These are phyloP conservation scores for Zygoascus ofunaensis DNA, from an alignment of 805 yeast genomes.

Conservation along the genomic window DNA sequence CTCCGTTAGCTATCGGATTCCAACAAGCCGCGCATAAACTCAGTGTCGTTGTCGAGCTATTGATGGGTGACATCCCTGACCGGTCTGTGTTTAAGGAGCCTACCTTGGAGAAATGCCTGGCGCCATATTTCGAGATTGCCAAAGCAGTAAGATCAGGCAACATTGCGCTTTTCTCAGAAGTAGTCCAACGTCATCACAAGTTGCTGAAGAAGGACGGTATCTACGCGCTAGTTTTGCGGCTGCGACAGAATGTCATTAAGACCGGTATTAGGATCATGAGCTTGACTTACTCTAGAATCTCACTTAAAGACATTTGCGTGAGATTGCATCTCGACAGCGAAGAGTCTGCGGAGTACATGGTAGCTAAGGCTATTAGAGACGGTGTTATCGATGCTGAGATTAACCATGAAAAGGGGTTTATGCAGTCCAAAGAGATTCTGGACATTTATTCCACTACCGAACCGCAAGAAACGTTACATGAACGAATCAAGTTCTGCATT, in stretches of 20 bases:
- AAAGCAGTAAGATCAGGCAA: slow-evolving; percentile 92
- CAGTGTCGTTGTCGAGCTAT: slow-evolving; percentile 76
- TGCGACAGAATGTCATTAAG: slow-evolving; percentile 94
- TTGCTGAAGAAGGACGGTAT: slow-evolving; percentile 67
- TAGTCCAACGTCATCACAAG: slow-evolving; percentile 52
- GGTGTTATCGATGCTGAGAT: slow-evolving; percentile 94
- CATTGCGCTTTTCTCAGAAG: slow-evolving; percentile 65
- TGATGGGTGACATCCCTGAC: slow-evolving; percentile 96
- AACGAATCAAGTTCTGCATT: slow-evolving; percentile 88
- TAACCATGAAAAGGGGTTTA: slow-evolving; percentile 81
- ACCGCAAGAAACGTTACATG: slow-evolving; percentile 84
- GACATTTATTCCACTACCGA: slow-evolving; percentile 81
- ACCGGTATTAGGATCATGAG: slow-evolving; percentile 94
- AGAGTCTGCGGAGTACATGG: slow-evolving; percentile 93
- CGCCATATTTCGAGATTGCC: slow-evolving; percentile 79
- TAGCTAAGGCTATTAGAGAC: slow-evolving; percentile 92
- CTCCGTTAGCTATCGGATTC: slow-evolving; percentile 75
- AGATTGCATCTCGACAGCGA: slow-evolving; percentile 88
- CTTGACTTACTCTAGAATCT: slow-evolving; percentile 79
- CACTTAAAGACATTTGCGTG: slow-evolving; percentile 87
- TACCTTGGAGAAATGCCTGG: slow-evolving; percentile 48
- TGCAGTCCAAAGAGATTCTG: slow-evolving; percentile 79
- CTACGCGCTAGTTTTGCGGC: slow-evolving; percentile 73
- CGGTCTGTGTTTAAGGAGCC: slow-evolving; percentile 67
- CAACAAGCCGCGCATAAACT: slow-evolving; percentile 83